Evolutionary conservation across 2,329 filamentous ascomycete genomes (phyloP), one percentile per base, ranked within the genome.

Genomic region (Ascochyta rabiei): DNA sequence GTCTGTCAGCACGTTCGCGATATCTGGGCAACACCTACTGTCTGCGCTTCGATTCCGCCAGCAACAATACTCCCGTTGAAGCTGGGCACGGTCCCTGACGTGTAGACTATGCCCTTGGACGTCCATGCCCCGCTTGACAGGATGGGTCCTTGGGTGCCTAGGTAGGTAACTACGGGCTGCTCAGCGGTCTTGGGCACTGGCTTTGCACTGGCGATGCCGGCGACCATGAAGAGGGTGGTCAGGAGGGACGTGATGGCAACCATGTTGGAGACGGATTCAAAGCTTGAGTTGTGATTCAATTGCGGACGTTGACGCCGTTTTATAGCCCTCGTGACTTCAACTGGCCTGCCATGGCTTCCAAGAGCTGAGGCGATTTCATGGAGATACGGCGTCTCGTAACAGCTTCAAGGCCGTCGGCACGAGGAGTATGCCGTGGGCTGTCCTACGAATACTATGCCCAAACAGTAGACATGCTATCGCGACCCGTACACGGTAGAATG

Each of bases 31-130:
- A 16, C 1, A 21, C 48, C 6, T 61, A 69, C 67, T 2, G 67
- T 70, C 52, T 70, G 65, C 24, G 61, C 61, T 39, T 67, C 60
- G 19, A 69, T 71, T 6, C 67, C 64, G 2, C 67, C 64, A 9
- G 58, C 30, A 23, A 70, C 57, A 5, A 69, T 69, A 28, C 60
- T 64, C 10, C 67, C 67, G 13, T 73, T 71, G 48, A 68, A 57
- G 0, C 61, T 64, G 4, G 66, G 69, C 1, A 70, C 65, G 1
- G 68, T 73, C 23, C 70, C 69, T 2, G 69, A 64, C 12, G 69
- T 72, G 47, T 64, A 71, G 30, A 72, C 68, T 41, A 73, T 64
- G 35, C 68, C 69, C 43, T 72, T 70, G 12, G 63, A 65, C 10
- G 68, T 69, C 61, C 62, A 69, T 19, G 69, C 67, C 2, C 68